Evolutionary conservation across 2,329 filamentous ascomycete species (phyloP).

Genomic region (Neofusicoccum cordaticola): DNA sequence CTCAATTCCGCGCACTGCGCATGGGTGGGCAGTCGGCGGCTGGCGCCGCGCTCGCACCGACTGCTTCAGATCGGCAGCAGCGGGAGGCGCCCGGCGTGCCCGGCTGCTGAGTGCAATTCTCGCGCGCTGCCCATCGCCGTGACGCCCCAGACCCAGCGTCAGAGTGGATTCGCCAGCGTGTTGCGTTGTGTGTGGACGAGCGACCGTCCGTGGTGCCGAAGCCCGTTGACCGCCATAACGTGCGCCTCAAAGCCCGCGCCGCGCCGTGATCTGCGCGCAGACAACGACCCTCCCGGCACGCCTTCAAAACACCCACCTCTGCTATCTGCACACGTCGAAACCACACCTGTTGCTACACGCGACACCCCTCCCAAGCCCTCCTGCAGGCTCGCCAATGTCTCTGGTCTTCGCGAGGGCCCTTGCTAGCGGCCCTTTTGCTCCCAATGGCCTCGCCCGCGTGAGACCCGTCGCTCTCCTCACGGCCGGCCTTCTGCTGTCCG

Average conservation of each 20-base stretch:
- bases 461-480: slow-evolving; percentile 27
- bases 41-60: not conserved
- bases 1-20: not conserved
- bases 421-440: slow-evolving; percentile 16
- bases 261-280: not conserved
- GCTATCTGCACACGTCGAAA: not conserved
- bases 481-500: slow-evolving; percentile 30
- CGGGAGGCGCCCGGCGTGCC: not conserved
- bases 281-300: slow-evolving; percentile 2
- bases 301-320: slow-evolving; percentile 8
- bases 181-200: not conserved
- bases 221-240: slow-evolving; percentile 1
- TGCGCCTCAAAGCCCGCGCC: slow-evolving; percentile 3
- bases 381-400: slow-evolving; percentile 16
- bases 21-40: not conserved
- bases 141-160: not conserved
- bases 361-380: not conserved
- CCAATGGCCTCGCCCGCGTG: slow-evolving; percentile 30
- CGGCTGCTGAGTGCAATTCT: too few species aligned
- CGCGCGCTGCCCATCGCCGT: not conserved
- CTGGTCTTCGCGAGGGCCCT: slow-evolving; percentile 15
- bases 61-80: not conserved
- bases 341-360: not conserved
- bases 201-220: not conserved
- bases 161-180: slow-evolving; percentile 11